Base-by-base conservation (phyloP, 495 filamentous ascomycete genomes). In the Apiosordaria backusii region DNA sequence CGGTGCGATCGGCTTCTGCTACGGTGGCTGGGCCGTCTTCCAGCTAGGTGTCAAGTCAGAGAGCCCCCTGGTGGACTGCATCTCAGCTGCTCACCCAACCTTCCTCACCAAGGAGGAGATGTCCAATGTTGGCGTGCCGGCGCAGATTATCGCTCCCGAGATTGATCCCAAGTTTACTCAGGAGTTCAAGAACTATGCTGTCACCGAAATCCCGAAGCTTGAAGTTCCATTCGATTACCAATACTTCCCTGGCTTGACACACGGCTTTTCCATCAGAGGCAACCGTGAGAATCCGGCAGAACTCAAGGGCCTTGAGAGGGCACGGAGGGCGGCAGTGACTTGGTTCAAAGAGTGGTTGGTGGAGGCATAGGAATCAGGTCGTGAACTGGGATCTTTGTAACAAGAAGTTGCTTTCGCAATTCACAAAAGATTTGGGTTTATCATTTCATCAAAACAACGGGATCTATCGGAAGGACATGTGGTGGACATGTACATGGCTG, bases 111-210 rank as follows among this genome's bases (percentile, higher is more conserved):
- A 82, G 64, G 65, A 71, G 9, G 82, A 86, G 66, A 80, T 86
- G 15, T 67, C 78, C 35, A 67, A 65, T 2, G 65, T 85, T 10
- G 73, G 61, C 29, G 82, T 84, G 4, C 83, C 84, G 0, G 75
- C 80, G n/a, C 82, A 86, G 69, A 80, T 85, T 19, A 55, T 83
- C 29, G 83, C 83, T 3, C 82, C 83, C 0, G 83, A 86, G 61
- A 71, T 70, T 25, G 83, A 86, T 64, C 69, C 67, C 0, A 45
- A 62, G 62, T 82, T 78, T 61, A 78, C 79, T 1, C 67, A 73
- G 0, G 83, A 86, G 70, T 61, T 84, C 68, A 85, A 83, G 70
- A 66, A 68, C 50, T 72, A 78, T 62, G 69, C 71, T 19, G 74
- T 79, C 60, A 65, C 71, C 50, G 71, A 73, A n/a, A 78, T 85